Evolutionary conservation across 179 eudicot genomes (phyloP).

Genomic region (Monotropa hypopitys): DNA sequence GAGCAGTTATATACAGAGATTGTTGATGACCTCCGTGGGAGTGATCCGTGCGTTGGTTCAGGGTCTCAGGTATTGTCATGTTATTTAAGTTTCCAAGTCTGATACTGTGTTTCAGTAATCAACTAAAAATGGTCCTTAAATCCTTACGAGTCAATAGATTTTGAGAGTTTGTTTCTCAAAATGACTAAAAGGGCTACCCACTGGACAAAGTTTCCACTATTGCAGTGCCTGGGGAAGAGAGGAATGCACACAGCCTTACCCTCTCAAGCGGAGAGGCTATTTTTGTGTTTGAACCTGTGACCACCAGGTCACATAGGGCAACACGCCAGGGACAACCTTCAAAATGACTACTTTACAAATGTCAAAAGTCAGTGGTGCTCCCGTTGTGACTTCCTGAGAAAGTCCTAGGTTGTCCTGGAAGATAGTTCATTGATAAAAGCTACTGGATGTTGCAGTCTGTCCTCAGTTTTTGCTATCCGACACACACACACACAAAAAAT

Average conservation of each 20-base stretch:
- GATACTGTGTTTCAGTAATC: background rate
- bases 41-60: constrained; percentile 80
- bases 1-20: constrained; percentile 89
- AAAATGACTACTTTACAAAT: background rate
- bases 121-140: too few species aligned
- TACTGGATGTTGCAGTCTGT: background rate
- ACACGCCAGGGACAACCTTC: too few species aligned
- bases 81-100: background rate
- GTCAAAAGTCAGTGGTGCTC: background rate
- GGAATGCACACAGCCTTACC: too few species aligned
- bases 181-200: background rate
- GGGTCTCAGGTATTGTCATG: constrained; percentile 70
- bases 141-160: background rate
- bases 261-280: too few species aligned
- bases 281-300: too few species aligned
- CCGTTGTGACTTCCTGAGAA: background rate
- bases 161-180: background rate
- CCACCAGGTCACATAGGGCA: too few species aligned
- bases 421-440: background rate
- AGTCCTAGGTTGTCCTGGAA: background rate
- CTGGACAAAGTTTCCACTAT: too few species aligned
- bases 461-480: background rate
- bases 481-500: too few species aligned
- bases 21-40: constrained; percentile 93
- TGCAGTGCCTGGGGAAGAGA: too few species aligned